Base-by-base conservation (phyloP, 1,284 basidiomycete species). In the Peniophora sp. region DNA sequence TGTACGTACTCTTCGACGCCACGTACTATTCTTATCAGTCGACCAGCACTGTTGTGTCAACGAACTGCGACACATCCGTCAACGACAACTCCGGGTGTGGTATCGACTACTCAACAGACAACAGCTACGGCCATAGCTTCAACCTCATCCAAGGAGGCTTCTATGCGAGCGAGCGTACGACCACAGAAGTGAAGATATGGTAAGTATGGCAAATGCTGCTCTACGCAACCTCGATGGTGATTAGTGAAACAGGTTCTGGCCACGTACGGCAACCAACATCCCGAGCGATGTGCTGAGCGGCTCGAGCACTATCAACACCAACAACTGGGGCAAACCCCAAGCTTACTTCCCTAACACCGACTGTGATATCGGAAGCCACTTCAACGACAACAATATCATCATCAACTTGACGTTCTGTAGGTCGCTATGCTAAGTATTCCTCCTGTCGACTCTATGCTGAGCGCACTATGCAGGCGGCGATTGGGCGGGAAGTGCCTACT, bases 41-140 rank as follows among this genome's bases (percentile, higher is more conserved):
- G 9, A 41, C 17, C 48, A 75, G 74, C 22, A 65, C 68, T 3
- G 51, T 69, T 8, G 57, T 60, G 1, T 64, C 66, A 41, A 69
- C 71, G 24, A 71, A 79, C 58, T 86, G 83, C 60, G 68, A 79
- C 54, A 69, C 71, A 12, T 60, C 62, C 41, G 71, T 70, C 24
- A 79, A 80, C 58, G 70, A 68, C 37, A 86, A 88, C 62, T 61
- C 73, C 1, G 85, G 85, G 0, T 88, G 86, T 58, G 78, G 78
- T 3, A 81, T 86, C 27, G 61, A 65, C 43, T 68, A 78, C 45
- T 69, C 70, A 1, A 62, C 64, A 20, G 49, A 65, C 1, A 64
- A 71, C 34, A 76, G 72, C 57, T 83, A 74, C 57, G 83, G 83
- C 3, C 76, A 79, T 14, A 56, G 65, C 9, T 82, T 85, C 68